Percentiles rank a stretch among this genome's conserved stretches.
Conservation (phyloP, 768 basidiomycete genomes). For the Amanita muscaria region DNA sequence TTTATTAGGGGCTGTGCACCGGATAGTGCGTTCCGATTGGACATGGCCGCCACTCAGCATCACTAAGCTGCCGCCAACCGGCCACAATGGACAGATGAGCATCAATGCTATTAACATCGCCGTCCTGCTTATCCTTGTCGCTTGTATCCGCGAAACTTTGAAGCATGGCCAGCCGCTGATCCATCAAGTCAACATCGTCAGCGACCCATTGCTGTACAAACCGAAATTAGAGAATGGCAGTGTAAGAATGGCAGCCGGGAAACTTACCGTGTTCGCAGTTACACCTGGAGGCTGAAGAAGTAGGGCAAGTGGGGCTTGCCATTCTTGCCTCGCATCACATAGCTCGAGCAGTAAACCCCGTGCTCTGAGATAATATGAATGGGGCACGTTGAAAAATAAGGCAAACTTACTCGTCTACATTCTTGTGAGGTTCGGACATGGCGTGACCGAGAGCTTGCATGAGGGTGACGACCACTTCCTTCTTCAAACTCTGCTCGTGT, state of each 20-base stretch:
- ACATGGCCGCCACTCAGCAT: slow-evolving; percentile 48
- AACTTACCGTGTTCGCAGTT: slow-evolving; percentile 16
- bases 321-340: slow-evolving; percentile 5
- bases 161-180: slow-evolving; percentile 33
- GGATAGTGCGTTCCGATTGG: slow-evolving; percentile 53
- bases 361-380: neutral
- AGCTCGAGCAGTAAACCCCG: neutral
- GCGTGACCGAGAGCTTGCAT: slow-evolving; percentile 40
- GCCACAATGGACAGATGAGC: neutral
- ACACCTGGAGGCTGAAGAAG: slow-evolving; percentile 14
- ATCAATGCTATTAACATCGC: neutral
- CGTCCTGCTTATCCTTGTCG: neutral
- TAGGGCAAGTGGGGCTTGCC: slow-evolving; percentile 16
- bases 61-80: slow-evolving; percentile 45
- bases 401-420: slow-evolving; percentile 27
- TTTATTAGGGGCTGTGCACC: neutral
- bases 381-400: neutral
- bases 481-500: slow-evolving; percentile 32
- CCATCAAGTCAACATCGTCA: slow-evolving; percentile 46
- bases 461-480: slow-evolving; percentile 35
- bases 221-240: neutral
- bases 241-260: neutral
- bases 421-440: slow-evolving; percentile 11
- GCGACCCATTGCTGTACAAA: slow-evolving; percentile 40
- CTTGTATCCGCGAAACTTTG: neutral